A percentile compares a stretch with the other conserved stretches of the same genome.
These are phyloP conservation scores for Globisporangium radiosum DNA, from an alignment of 352 stramenopile genomes.

Conservation along the genomic window DNA sequence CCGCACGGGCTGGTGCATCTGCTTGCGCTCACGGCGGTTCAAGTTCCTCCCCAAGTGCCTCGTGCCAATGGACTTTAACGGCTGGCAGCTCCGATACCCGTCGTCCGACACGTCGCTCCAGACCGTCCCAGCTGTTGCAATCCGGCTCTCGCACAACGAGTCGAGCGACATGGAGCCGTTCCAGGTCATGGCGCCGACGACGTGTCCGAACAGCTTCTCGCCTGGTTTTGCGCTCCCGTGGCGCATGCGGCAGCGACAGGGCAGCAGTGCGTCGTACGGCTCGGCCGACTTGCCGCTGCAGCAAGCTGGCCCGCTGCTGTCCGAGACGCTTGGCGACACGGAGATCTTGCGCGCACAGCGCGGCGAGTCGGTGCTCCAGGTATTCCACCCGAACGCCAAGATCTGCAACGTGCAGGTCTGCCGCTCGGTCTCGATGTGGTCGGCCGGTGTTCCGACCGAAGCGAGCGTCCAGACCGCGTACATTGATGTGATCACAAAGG, in stretches of 20 bases:
- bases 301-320: conserved; percentile 11
- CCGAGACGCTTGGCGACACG: conserved; percentile 28
- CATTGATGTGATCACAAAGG: conserved; percentile 72
- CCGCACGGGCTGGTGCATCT: conserved; percentile 84
- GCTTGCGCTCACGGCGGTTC: conserved; percentile 72
- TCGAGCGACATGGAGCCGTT: conserved; percentile 31
- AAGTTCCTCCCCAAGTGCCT: conserved; percentile 82
- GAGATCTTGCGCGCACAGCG: conserved; percentile 58
- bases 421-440: conserved; percentile 85
- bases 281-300: conserved; percentile 11
- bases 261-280: conserved; percentile 5
- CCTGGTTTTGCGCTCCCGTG: conserved; percentile 11
- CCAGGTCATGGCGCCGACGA: conserved; percentile 15
- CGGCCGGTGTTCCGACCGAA: conserved; percentile 73
- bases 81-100: conserved; percentile 68
- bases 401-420: conserved; percentile 80
- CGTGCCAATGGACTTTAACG: conserved; percentile 83
- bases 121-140: conserved; percentile 28
- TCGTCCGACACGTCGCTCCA: conserved; percentile 42
- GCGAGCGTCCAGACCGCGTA: conserved; percentile 81
- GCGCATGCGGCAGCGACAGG: conserved; percentile 1
- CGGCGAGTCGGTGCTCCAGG: conserved; percentile 53
- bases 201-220: conserved; percentile 6
- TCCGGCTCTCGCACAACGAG: conserved; percentile 49
- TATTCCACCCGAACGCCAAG: conserved; percentile 66